Base-by-base conservation (phyloP, 2,329 filamentous ascomycete genomes). In the Raffaelea albimanens region DNA sequence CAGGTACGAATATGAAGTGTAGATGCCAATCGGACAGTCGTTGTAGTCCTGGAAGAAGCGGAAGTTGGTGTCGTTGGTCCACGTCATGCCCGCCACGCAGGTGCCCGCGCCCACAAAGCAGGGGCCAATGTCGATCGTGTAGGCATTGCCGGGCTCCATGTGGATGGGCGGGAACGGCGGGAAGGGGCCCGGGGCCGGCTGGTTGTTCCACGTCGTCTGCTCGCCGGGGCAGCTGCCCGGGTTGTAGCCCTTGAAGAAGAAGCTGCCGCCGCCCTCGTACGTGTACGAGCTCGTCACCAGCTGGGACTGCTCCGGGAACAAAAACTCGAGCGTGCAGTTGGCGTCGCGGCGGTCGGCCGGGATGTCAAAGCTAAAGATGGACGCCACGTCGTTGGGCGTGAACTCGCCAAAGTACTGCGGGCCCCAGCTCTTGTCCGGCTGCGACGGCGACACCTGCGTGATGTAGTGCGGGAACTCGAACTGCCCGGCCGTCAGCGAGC, bases 331-430 rank as follows among this genome's bases (percentile, higher is more conserved):
- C 5, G 64, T 69, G 61, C 72, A 75, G 29, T 62, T 68, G 51
- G 67, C 67, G 50, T 66, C 64, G 34, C 58, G 50, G 43, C 66
- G 61, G 3, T 56, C 57, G 3, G 58, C 52, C 0, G 66, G 65
- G 21, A 74, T 59, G 51, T 73, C 66, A 54, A 73, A 73, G 50
- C 64, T 67, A 61, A 72, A 72, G 50, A 73, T 52, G 34, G 56
- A 54, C 2, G 58, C 59, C 29, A 65, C 51, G 13, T 46, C 45
- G 47, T 59, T 60, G 2, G 63, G 58, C 4, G 65, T 67, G 50
- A 74, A 58, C 14, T 61, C 55, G 18, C 61, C 69, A 34, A 58
- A 60, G 55, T 63, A 68, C 21, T 60, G 56, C 1, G 65, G 64
- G 1, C 70, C 69, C 33, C 63, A 63, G 8, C 64, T 58, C 19